Base-by-base conservation (phyloP, 2,329 filamentous ascomycete species). In the Orbilia oligospora region DNA sequence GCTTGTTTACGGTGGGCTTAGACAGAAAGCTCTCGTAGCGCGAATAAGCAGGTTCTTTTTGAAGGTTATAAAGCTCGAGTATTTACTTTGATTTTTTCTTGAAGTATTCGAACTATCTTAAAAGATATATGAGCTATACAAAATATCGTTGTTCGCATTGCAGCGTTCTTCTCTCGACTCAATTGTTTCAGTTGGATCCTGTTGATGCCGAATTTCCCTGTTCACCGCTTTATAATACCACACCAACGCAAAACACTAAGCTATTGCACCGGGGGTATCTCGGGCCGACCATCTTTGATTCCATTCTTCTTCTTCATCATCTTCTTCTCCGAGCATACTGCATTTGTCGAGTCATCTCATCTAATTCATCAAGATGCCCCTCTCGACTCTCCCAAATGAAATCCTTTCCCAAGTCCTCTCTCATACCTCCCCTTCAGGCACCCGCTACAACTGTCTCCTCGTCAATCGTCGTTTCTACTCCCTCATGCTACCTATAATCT, bases 371-470 rank as follows among this genome's bases (percentile, higher is more conserved):
- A 9, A 61, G 61, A 77, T 77, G 73, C 27, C 66, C 1, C 36
- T 77, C 44, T 51, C 58, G 41, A 55, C 12, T 6, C 41, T 71
- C 12, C 73, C 73, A 8, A 63, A 53, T 3, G 73, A 77, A 20
- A 18, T 77, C 3, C 22, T 77, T 27, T 66, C 61, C 18, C 61
- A 77, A 30, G 38, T 77, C 16, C 56, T 76, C 38, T 69, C 66
- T 6, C 49, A 76, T 30, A 24, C 44, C 24, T 48, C 30, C 1
- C 41, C 66, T n/a, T 67, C 30, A n/a, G 73, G 73, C 51, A 51
- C 24, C 18, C 67, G 66, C 22, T 77, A 77, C 73, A 77, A 67
- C 41, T 77, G 73, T 18, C 75, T 78, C 44, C 24, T 78, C 24
- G 75, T 72, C 75, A 64, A 33, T 24, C 75, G 64, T 16, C 63